These are phyloP conservation scores for Durusdinium trenchii DNA, from an alignment of 73 alveolate species.

Conservation along the genomic window DNA sequence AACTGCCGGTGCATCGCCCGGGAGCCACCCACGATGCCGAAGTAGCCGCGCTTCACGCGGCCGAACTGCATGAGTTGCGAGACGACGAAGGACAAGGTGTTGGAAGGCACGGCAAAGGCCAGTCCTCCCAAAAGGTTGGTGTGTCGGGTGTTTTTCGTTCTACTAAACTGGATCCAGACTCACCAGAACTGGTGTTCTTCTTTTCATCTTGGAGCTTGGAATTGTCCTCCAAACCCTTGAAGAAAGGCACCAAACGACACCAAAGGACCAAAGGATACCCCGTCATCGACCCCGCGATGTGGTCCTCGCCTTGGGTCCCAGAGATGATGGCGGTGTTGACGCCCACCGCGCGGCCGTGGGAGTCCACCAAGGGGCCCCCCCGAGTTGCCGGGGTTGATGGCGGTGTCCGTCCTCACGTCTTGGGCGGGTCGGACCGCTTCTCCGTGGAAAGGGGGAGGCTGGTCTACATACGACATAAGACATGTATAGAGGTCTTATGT, in stretches of 20 bases:
- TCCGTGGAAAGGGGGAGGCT: too few relatives aligned
- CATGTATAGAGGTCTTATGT: too few relatives aligned
- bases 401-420: constrained; percentile 73
- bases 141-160: too few relatives aligned
- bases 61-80: constrained; percentile 93
- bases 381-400: constrained; percentile 95
- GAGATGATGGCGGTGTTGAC: constrained; percentile 94
- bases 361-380: constrained; percentile 93
- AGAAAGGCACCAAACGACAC: too few relatives aligned
- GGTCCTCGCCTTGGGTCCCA: not conserved
- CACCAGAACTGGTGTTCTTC: too few relatives aligned
- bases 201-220: too few relatives aligned
- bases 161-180: too few relatives aligned
- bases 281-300: not conserved
- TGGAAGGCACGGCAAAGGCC: constrained; percentile 94
- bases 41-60: constrained; percentile 88
- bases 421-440: not conserved
- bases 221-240: too few relatives aligned
- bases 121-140: too few relatives aligned
- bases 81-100: constrained; percentile 79
- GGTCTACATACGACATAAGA: too few relatives aligned
- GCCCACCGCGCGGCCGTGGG: constrained; percentile 80
- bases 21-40: constrained; percentile 72
- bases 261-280: not conserved
- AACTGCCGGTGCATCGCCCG: constrained; percentile 84